Evolutionary conservation across 805 yeast genomes (phyloP).

Genomic region (Cyberlindnera xylosilytica): DNA sequence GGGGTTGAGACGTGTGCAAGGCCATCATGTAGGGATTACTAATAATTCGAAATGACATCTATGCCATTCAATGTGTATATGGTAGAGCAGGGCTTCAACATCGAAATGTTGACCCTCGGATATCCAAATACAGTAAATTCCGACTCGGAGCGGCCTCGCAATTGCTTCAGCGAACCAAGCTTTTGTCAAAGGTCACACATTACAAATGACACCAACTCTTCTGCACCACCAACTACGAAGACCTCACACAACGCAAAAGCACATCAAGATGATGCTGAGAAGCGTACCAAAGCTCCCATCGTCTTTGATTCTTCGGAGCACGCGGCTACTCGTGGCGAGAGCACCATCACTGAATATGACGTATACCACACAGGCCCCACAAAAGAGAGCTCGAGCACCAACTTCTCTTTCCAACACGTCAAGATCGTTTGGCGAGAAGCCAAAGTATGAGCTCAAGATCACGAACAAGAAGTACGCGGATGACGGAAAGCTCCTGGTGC

Average conservation of each 20-base stretch:
- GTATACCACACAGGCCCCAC: slow-evolving; percentile 8
- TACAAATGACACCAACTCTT: too few relatives aligned
- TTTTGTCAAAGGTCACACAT: slow-evolving; percentile 3
- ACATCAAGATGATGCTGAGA: slow-evolving; percentile 6
- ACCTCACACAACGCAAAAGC: neutral
- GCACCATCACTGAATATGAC: neutral
- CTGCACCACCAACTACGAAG: too few relatives aligned
- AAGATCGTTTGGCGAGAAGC: slow-evolving; percentile 9
- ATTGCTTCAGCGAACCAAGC: neutral
- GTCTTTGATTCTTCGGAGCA: neutral
- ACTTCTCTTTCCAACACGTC: slow-evolving; percentile 16
- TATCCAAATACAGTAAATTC: neutral
- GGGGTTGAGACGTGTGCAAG: too few relatives aligned
- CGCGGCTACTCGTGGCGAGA: neutral
- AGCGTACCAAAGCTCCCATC: neutral
- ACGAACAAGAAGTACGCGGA: slow-evolving; percentile 26
- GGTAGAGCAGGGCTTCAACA: too few relatives aligned
- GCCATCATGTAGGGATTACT: too few relatives aligned
- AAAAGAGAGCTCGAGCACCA: slow-evolving; percentile 9
- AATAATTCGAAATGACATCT: too few relatives aligned
- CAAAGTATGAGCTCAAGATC: slow-evolving; percentile 6
- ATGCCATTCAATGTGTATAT: too few relatives aligned
- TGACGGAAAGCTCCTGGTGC: slow-evolving; percentile 32
- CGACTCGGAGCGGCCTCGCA: slow-evolving; percentile 5
- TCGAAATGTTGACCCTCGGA: slow-evolving; percentile 5